Base-by-base conservation (phyloP, 2,329 filamentous ascomycete genomes). In the Fusarium ambrosium region DNA sequence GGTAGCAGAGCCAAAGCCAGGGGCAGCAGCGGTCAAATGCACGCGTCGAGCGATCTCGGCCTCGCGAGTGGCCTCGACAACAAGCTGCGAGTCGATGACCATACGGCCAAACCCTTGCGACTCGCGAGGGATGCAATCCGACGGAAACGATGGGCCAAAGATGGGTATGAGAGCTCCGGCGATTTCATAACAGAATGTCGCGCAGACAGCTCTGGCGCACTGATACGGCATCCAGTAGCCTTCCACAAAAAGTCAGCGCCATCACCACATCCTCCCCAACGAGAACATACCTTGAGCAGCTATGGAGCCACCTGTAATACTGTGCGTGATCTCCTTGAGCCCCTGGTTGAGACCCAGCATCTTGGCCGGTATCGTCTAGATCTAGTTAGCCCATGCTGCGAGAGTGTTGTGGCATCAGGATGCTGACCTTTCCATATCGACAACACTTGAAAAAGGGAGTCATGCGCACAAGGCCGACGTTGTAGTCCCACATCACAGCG, bases 201-300 rank as follows among this genome's bases (percentile, higher is more conserved):
- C 90, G 79, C 95, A 97, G 62, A 99, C 87, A 13, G 95, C 95
- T 83, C 90, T 93, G 56, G 97, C 97, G 76, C 95, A 97, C 43
- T 90, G 86, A 79, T 92, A 98, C 3, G 96, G 96, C 90, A 98
- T 95, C 97, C 97, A 99, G 83, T 98, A 99, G 37, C 97, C 95
- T 97, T 27, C 22, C 10, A 36, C 51, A 20, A 29, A 43, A n/a
- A 73, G 51, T 79, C 10, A 75, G 71, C 29, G 48, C 66, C 55
- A 29, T 37, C 11, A 20, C 22, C n/a, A 22, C 53, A n/a, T 45
- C 18, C 70, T 37, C 10, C 10, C 20, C n/a, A 4, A 13, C 9
- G 14, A 27, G 8, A 48, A 7, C 4, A 22, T 86, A 95, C 94
- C 95, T 91, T 99, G 97, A 62, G 95, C 96, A 70, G 91, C 91